Conservation (phyloP, 1,139 yeast species). For the Suhomyces kunorum region DNA sequence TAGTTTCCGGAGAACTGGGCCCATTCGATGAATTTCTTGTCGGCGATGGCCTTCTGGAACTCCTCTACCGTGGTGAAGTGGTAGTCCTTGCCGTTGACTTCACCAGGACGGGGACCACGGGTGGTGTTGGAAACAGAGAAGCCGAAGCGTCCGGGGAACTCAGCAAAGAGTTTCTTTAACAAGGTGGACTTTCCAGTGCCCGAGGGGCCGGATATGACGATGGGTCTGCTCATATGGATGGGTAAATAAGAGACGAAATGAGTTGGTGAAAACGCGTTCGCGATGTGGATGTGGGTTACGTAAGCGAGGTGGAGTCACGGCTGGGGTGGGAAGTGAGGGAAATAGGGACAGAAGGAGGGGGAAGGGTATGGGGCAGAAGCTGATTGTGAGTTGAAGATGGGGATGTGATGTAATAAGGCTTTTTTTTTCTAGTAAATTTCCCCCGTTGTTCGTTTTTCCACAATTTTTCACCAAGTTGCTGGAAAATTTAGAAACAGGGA, state of each 20-base stretch:
- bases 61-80: constrained; percentile 78
- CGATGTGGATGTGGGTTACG: constrained; percentile 1
- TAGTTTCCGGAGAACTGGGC: constrained; percentile 97
- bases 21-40: constrained; percentile 87
- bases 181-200: constrained; percentile 97
- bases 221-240: constrained; percentile 58
- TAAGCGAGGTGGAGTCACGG: neutral
- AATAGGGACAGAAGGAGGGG: too few species aligned
- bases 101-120: constrained; percentile 89
- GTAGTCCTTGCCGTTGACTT: constrained; percentile 84
- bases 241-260: neutral
- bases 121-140: constrained; percentile 96
- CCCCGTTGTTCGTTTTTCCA: neutral
- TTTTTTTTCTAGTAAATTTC: too few species aligned
- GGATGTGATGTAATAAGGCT: too few species aligned
- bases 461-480: neutral
- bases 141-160: constrained; percentile 86
- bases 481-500: too few species aligned
- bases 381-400: too few species aligned
- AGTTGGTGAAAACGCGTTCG: constrained; percentile 3
- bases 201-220: constrained; percentile 95
- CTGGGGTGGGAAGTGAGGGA: too few species aligned
- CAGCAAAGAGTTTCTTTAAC: constrained; percentile 84
- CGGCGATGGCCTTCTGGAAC: constrained; percentile 73
- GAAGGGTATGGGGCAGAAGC: too few species aligned